Percentiles rank a stretch among this genome's conserved stretches.
Evolutionary conservation across 2,329 filamentous ascomycete genomes (phyloP).

Genomic region (Coniosporium tulheliwenetii): DNA sequence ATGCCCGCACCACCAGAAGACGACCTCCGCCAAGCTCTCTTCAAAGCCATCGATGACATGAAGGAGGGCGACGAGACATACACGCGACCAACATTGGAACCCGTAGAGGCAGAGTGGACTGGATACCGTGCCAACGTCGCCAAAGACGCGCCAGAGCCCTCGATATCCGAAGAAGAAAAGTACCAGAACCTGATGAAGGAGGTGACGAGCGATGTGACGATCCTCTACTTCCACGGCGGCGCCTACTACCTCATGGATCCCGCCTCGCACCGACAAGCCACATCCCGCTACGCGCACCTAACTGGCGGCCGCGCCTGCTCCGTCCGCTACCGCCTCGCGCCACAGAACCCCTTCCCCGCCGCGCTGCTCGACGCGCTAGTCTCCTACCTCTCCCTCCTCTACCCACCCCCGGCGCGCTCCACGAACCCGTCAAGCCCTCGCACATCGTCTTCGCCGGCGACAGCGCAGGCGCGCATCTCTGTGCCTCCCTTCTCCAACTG

Average conservation of each 20-base stretch:
- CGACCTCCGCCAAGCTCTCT: conserved; percentile 39
- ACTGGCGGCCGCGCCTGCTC: conserved; percentile 54
- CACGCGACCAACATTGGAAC: conserved; percentile 34
- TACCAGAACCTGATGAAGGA: conserved; percentile 55
- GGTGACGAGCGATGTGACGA: conserved; percentile 42
- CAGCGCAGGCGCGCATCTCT: conserved; percentile 59
- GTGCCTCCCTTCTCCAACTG: conserved; percentile 50
- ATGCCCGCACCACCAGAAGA: conserved; percentile 43
- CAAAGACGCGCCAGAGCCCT: conserved; percentile 34
- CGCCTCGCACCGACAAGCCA: conserved; percentile 43
- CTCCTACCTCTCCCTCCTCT: conserved; percentile 57
- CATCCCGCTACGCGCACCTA: conserved; percentile 47
- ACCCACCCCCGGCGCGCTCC: conserved; percentile 53
- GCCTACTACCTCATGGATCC: conserved; percentile 62
- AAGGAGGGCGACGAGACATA: conserved; percentile 23
- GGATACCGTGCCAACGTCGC: conserved; percentile 45
- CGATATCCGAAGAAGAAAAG: conserved; percentile 45
- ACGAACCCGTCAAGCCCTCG: conserved; percentile 46
- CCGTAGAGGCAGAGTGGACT: conserved; percentile 62
- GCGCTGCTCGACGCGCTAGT: conserved; percentile 58
- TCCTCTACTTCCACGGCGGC: conserved; percentile 65
- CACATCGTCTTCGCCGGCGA: conserved; percentile 62
- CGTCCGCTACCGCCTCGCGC: conserved; percentile 60
- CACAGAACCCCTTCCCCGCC: conserved; percentile 59
- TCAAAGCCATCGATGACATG: conserved; percentile 41